Base-by-base conservation (phyloP, 2,329 filamentous ascomycete species). In the Curvularia sp. region DNA sequence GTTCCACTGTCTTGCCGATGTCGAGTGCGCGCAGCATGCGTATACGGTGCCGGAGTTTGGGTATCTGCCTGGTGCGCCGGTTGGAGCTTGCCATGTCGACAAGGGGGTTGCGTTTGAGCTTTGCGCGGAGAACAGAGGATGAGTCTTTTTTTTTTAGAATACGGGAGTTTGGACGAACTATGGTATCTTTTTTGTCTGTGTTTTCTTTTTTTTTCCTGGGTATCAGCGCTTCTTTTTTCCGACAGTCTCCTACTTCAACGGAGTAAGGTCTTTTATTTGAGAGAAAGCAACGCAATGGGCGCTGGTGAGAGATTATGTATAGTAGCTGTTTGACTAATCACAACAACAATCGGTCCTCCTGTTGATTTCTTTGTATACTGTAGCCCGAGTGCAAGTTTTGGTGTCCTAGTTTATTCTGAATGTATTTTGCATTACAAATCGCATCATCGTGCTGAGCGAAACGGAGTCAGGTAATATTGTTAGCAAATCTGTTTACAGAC, bases 21-120 rank as follows among this genome's bases (percentile, higher is more conserved):
- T 60, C 13, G 57, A 51, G 18, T 67, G 64, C 32, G 56, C 55
- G n/a, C 5, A 32, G 18, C 10, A 61, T 0, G 63, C 64, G 0
- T 67, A 67, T 25, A 56, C 60, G 1, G 56, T 52, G 1, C 53
- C 53, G 1, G 64, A 64, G 13, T 65, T 64, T 5, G 56, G 42
- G 1, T 64, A 64, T 27, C 9, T 59, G 21, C 42, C 55, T 5
- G 49, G 47, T 0, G 60, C 62, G 7, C 63, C 64, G 10, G 64
- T 67, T 1, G 64, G 64, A 13, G 32, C 51, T 1, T 57, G 60
- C 8, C 32, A 36, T 2, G 5, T 59, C n/a, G 54, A 55, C 0
- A 56, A 61, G 2, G 64, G 64, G 15, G 51, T 65, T 2, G 59
- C 59, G 0, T 64, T 64, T 4, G 64, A 67, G 56, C 54, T 67